A percentile compares a stretch with the other conserved stretches of the same genome.
Evolutionary conservation across 345 rosid genomes (phyloP).

Genomic region (Moricandia arvensis): DNA sequence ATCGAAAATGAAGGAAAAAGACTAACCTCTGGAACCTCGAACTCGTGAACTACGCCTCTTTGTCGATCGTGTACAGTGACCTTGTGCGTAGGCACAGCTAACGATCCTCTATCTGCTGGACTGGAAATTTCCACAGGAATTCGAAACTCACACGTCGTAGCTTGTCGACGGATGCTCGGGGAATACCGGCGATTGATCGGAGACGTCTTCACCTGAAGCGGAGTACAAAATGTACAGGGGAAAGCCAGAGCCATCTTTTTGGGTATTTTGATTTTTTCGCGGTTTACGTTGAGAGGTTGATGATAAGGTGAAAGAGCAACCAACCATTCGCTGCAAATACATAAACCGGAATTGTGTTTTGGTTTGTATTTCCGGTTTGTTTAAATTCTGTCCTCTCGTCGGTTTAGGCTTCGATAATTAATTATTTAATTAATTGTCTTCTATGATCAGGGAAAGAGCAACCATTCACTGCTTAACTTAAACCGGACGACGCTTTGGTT

Average conservation of each 20-base stretch:
- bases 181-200: slow-evolving; percentile 20
- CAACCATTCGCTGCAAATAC: neutral
- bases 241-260: too few species aligned
- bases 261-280: too few species aligned
- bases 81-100: slow-evolving; percentile 61
- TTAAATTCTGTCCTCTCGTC: too few species aligned
- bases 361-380: neutral
- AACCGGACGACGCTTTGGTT: neutral
- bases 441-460: too few species aligned
- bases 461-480: too few species aligned
- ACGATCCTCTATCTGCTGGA: slow-evolving; percentile 29
- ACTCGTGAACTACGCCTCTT: slow-evolving; percentile 73
- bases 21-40: slow-evolving; percentile 78
- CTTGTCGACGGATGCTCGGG: slow-evolving; percentile 33
- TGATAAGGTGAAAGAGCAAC: too few species aligned
- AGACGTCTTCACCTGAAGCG: slow-evolving; percentile 22
- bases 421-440: too few species aligned
- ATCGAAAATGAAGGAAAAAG: neutral
- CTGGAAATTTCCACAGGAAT: slow-evolving; percentile 43
- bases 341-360: too few species aligned
- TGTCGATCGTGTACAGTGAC: slow-evolving; percentile 84
- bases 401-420: too few species aligned
- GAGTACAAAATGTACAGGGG: neutral
- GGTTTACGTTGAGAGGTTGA: too few species aligned
- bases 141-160: slow-evolving; percentile 44